Evolutionary conservation across 202 grass and related monocot genomes (phyloP), one percentile per base, ranked within the genome.

Genomic region (Bolboschoenoplectus hybrid): DNA sequence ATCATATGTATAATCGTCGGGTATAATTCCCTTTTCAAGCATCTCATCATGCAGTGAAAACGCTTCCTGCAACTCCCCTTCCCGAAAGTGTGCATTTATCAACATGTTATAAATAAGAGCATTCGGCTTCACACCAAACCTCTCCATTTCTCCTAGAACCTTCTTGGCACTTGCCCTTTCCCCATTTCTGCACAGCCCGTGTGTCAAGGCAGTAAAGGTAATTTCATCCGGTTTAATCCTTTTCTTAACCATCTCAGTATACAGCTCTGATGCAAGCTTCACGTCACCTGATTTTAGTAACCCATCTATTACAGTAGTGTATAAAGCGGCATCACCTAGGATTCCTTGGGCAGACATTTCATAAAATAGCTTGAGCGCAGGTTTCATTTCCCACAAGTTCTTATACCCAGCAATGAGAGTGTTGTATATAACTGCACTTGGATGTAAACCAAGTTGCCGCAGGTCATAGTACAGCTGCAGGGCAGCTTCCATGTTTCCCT

Each of bases 31-130:
- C 12, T 85, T 91, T 3, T 89, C 82, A 11, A 94, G 91, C 95
- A 97, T 97, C 85, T 97, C 87, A 93, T 89, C 95, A 85, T 97
- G 87, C 87, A 97, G 76, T 53, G n/a, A 84, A 85, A 93, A 97
- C 43, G 92, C 95, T 82, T 91, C 91, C 75, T 91, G 86, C 44
- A 97, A 80, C 50, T 93, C 91, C 63, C 89, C 77, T 74, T 92
- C 56, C 61, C 61, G 91, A 46, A 93, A 70, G 44, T 87, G 88
- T 85, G 86, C 89, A 39, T 92, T 93, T 76, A 97, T 94, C 85
- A 97, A 74, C 91, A 93, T 97, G 79, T 93, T 97, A 86, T 97
- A 97, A 74, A 87, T 92, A 16, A 66, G 6, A 62, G 56, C 87
- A 95, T 91, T 91, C 87, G 95, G 91, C 5, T 6, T 34, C 67